Base-by-base conservation (phyloP, 352 stramenopile genomes). In the Pythium insidiosum region DNA sequence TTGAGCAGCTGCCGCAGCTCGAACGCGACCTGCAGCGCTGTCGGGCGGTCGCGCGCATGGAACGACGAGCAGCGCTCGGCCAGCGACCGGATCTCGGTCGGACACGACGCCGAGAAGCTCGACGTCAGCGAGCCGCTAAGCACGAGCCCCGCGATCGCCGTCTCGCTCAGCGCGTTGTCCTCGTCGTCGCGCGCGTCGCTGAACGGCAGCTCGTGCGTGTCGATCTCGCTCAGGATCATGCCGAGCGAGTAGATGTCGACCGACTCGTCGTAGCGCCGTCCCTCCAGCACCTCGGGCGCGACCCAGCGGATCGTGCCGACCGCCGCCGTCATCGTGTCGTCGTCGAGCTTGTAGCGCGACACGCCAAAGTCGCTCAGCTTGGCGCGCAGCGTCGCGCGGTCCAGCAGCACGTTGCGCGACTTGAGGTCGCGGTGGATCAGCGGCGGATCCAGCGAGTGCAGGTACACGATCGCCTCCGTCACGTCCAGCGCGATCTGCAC, bases 61-160 rank as follows among this genome's bases (percentile, higher is more conserved):
- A 64, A 53, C 6, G 57, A 20, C 5, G 57, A 56, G 35, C 61
- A 71, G 1, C 57, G 45, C 10, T 38, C 23, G 3, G 38, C 50
- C 0, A 71, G 39, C 21, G 35, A 43, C 6, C 13, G 5, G 25
- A 71, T 65, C 24, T 54, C 50, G 2, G 22, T 21, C 13, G 61
- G 61, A 53, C 61, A 71, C 30, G 43, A 47, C 19, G 23, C 6
- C 7, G 52, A 50, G 6, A 70, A 55, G 5, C 30, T 53, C n/a
- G 46, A 41, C 0, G 18, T 43, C 7, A 66, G 33, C 21, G 46
- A 50, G 0, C 58, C 52, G 2, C 33, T 30, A 0, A 66, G 22
- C 26, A 66, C 38, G 5, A 63, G 22, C 16, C 49, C 45, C 2
- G 48, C 55, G 25, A 63, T 56, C 16, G 49, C 49, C 18, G 55